These are phyloP conservation scores for Lyophyllum atratum DNA, from an alignment of 768 basidiomycete species.

Conservation along the genomic window DNA sequence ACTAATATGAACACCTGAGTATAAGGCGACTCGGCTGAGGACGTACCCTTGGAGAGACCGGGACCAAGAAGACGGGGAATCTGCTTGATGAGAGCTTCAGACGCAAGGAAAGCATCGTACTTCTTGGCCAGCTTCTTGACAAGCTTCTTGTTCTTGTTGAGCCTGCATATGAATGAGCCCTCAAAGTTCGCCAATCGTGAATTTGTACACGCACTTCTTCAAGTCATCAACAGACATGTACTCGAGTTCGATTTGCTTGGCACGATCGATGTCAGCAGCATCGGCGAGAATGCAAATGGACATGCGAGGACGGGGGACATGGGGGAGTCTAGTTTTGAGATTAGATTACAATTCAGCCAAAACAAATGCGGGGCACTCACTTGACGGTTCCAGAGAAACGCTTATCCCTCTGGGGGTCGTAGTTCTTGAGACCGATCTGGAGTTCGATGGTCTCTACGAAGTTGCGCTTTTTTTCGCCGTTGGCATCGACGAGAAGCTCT, in stretches of 20 bases:
- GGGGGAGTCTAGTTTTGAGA: conserved; percentile 69
- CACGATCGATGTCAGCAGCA: conserved; percentile 97
- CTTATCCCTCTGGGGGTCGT: conserved; percentile 99
- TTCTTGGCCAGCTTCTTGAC: conserved; percentile 99
- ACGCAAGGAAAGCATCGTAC: conserved; percentile 98
- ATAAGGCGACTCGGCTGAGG: conserved; percentile 3
- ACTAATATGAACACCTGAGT: not conserved
- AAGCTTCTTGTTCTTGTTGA: conserved; percentile 99
- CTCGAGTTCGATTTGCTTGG: conserved; percentile 96
- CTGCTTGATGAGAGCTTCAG: conserved; percentile 98
- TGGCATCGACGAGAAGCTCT: conserved; percentile 83
- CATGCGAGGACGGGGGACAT: conserved; percentile 99
- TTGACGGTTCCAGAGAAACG: conserved; percentile 99
- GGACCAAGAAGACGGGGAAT: conserved; percentile 99
- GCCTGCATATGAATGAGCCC: conserved; percentile 45
- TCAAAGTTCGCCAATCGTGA: not conserved
- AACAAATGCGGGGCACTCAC: conserved; percentile 41
- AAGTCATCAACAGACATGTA: conserved; percentile 99
- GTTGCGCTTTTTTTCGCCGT: conserved; percentile 88
- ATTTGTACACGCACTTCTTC: conserved; percentile 76
- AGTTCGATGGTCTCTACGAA: conserved; percentile 96
- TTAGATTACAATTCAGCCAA: not conserved
- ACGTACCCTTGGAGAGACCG: conserved; percentile 95
- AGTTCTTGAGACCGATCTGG: conserved; percentile 97
- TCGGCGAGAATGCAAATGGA: conserved; percentile 99